Percentiles rank a stretch among this genome's conserved stretches.
These are phyloP conservation scores for Kuraishia floccosa DNA, from an alignment of 805 yeast species.

Conservation along the genomic window DNA sequence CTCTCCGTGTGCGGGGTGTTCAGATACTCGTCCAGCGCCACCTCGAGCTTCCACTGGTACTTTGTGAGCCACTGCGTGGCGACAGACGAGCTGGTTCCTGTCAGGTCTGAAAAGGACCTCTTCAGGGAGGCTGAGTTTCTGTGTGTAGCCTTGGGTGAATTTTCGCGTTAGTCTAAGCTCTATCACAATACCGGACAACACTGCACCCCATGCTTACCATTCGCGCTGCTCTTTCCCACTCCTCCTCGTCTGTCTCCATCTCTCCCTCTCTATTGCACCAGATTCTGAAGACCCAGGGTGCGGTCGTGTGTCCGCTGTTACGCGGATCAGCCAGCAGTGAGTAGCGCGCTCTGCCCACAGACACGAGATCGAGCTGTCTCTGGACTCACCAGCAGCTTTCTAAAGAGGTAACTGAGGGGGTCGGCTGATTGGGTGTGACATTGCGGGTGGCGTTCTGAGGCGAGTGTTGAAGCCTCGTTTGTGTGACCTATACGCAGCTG, in stretches of 20 bases:
- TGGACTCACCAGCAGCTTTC: too few species aligned
- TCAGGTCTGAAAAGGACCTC: constrained; percentile 22
- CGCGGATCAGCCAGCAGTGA: too few species aligned
- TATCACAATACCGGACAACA: too few species aligned
- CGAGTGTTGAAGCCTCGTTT: too few species aligned
- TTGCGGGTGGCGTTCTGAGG: too few species aligned
- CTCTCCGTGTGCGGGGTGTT: constrained; percentile 3
- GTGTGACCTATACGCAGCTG: too few species aligned
- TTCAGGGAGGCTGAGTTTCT: constrained; percentile 1
- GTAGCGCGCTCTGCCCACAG: too few species aligned
- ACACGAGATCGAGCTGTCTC: too few species aligned
- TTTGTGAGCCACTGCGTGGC: constrained; percentile 22
- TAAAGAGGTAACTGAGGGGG: too few species aligned
- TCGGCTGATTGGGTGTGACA: too few species aligned
- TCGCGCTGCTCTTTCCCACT: background rate
- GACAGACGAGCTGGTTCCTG: constrained; percentile 21
- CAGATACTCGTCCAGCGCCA: constrained; percentile 21
- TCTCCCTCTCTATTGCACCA: background rate
- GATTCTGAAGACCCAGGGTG: background rate
- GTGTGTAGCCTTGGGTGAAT: background rate
- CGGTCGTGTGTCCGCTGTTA: background rate
- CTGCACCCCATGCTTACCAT: background rate
- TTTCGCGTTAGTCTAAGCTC: background rate
- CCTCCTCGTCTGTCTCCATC: background rate
- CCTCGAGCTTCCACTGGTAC: constrained; percentile 17